Evolutionary conservation across 2,329 filamentous ascomycete species (phyloP).

Genomic region (Calonectria crousiana): DNA sequence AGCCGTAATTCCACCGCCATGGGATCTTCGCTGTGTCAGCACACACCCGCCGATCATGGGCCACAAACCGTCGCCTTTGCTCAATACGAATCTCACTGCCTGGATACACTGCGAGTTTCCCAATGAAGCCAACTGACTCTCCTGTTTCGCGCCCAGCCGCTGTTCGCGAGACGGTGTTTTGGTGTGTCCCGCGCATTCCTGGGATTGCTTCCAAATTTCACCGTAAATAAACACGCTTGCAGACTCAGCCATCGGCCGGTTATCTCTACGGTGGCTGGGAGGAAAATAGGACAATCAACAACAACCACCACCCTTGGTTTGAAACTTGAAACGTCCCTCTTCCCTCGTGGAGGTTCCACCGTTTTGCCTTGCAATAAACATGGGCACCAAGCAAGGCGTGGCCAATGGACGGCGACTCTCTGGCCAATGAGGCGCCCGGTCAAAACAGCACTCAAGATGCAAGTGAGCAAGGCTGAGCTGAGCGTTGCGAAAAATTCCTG

Average conservation of each 20-base stretch:
- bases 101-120: not conserved
- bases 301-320: not conserved
- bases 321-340: not conserved
- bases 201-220: not conserved
- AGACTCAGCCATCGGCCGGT: not conserved
- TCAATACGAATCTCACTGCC: constrained; percentile 4
- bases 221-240: constrained; percentile 2
- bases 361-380: not conserved
- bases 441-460: not conserved
- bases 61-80: not conserved
- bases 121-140: not conserved
- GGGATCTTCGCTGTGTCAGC: constrained; percentile 13
- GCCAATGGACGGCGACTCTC: not conserved
- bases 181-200: not conserved
- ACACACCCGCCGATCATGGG: constrained; percentile 7
- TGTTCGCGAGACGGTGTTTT: not conserved
- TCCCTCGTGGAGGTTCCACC: not conserved
- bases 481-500: not conserved
- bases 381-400: not conserved
- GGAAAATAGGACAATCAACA: not conserved
- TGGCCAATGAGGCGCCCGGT: not conserved
- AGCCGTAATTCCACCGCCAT: not conserved
- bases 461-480: constrained; percentile 22
- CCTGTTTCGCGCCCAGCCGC: constrained; percentile 2
- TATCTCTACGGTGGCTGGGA: not conserved